These are phyloP conservation scores for Fusarium sp. DNA, from an alignment of 2,329 filamentous ascomycete genomes.

Conservation along the genomic window DNA sequence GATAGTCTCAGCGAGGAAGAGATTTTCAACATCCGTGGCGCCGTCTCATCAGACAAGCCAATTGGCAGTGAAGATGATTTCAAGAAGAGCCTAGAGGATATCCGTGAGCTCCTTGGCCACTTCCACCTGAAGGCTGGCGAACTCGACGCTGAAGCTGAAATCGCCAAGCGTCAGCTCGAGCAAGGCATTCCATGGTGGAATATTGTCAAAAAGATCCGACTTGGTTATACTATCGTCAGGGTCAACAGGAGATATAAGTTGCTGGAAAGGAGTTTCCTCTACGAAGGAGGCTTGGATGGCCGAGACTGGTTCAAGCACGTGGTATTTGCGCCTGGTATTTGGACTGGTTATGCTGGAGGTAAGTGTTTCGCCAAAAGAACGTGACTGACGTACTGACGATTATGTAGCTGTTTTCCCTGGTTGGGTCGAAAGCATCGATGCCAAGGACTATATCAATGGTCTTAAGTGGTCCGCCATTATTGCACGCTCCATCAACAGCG, in stretches of 20 bases:
- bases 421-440: slow-evolving; percentile 71
- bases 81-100: slow-evolving; percentile 53
- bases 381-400: neutral
- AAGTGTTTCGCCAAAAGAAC: slow-evolving; percentile 45
- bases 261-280: slow-evolving; percentile 84
- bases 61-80: slow-evolving; percentile 57
- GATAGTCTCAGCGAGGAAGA: slow-evolving; percentile 47
- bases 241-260: slow-evolving; percentile 87
- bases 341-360: slow-evolving; percentile 91
- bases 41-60: slow-evolving; percentile 35
- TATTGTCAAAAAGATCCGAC: slow-evolving; percentile 73
- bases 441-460: slow-evolving; percentile 68
- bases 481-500: slow-evolving; percentile 61
- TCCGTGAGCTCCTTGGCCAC: slow-evolving; percentile 55
- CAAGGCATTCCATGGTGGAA: slow-evolving; percentile 82
- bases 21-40: slow-evolving; percentile 49
- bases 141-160: slow-evolving; percentile 61
- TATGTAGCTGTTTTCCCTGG: slow-evolving; percentile 70
- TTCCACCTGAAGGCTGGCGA: slow-evolving; percentile 57
- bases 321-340: slow-evolving; percentile 89
- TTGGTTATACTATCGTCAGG: slow-evolving; percentile 72
- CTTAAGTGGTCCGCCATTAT: slow-evolving; percentile 72
- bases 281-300: slow-evolving; percentile 80
- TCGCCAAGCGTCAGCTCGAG: slow-evolving; percentile 58
- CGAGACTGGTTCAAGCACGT: slow-evolving; percentile 94